Base-by-base conservation (phyloP, 495 filamentous ascomycete species). In the Hypoxylon intermedium region DNA sequence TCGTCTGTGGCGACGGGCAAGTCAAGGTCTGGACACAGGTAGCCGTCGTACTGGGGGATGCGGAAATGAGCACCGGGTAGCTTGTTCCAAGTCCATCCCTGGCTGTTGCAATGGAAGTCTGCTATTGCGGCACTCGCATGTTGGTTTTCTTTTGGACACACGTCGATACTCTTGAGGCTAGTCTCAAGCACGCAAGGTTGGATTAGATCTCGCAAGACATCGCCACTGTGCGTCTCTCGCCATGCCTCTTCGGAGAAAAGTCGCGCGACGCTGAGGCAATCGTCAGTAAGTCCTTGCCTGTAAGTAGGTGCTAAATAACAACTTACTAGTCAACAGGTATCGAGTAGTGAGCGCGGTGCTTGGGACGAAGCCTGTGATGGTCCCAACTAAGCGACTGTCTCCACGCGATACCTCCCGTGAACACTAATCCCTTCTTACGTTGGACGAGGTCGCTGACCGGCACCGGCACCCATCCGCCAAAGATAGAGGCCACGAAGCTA, bases 381-480 rank as follows among this genome's bases (percentile, higher is more conserved):
- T 75, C 75, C 72, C 70, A 72, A 24, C 48, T 74, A 9, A 77
- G 63, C 21, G 60, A 49, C 56, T 75, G 73, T 21, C 45, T 64
- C 75, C 75, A 75, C 4, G 70, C 72, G 5, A 77, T 18, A 1
- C 75, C 75, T 9, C 60, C 64, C 18, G 59, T 60, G 42, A 77
- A 75, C 3, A 49, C 65, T 11, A 73, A 42, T 9, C 54, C 24
- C 5, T 53, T 20, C 26, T 24, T 28, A 3, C 65, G 46, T 3
- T 34, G n/a, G 4, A 42, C 3, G 5, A 54, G 19, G 15, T 47
- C 15, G 31, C 40, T 60, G 5, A 77, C 65, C 1, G 73, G 73
- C 3, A 74, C 64, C 2, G 74, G 74, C 9, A 67, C 38, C 72
- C 72, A 77, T 12, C 73, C 75, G 7, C 75, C 73, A 41, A 75